A percentile compares a stretch with the other conserved stretches of the same genome.
Evolutionary conservation across 345 rosid genomes (phyloP).

Genomic region (Heritiera fomes): DNA sequence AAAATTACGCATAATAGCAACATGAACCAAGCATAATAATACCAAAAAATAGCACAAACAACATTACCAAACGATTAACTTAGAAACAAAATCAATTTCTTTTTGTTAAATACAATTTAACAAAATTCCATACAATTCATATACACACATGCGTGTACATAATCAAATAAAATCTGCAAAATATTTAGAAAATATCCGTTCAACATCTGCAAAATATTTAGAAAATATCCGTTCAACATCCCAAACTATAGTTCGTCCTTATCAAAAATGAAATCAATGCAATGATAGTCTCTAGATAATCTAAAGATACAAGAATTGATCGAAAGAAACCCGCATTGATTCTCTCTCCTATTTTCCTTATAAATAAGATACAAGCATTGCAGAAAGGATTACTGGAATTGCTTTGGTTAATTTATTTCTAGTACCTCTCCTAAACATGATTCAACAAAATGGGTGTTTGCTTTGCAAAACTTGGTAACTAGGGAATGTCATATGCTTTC

Average conservation of each 20-base stretch:
- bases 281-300: too few relatives aligned
- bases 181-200: slow-evolving; percentile 30
- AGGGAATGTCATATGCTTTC: slow-evolving; percentile 27
- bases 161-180: too few relatives aligned
- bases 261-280: too few relatives aligned
- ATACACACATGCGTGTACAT: too few relatives aligned
- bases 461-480: slow-evolving; percentile 33
- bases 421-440: slow-evolving; percentile 22
- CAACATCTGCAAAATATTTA: slow-evolving; percentile 26
- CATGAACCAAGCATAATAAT: too few relatives aligned
- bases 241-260: neutral
- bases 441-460: slow-evolving; percentile 22
- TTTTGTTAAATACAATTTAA: too few relatives aligned
- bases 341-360: neutral
- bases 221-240: slow-evolving; percentile 44
- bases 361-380: neutral
- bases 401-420: slow-evolving; percentile 12
- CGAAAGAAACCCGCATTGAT: neutral
- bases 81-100: too few relatives aligned
- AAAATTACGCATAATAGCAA: too few relatives aligned
- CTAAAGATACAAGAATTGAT: neutral
- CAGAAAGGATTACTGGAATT: neutral
- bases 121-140: too few relatives aligned
- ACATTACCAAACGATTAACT: too few relatives aligned
- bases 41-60: too few relatives aligned